These are phyloP conservation scores for Vigna hirtella DNA, from an alignment of 306 rosid genomes.

Conservation along the genomic window DNA sequence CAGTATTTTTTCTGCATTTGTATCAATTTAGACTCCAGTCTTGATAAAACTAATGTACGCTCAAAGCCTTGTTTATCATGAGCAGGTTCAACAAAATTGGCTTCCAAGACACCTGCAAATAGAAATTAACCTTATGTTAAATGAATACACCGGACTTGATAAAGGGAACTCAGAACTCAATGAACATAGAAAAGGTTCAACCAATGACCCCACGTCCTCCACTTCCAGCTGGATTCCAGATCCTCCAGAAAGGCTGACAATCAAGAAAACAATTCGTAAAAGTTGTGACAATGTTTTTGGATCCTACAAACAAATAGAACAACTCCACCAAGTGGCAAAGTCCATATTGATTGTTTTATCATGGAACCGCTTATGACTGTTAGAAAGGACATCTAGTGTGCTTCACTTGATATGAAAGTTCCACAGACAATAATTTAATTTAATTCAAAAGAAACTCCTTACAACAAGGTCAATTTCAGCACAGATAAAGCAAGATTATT, in stretches of 20 bases:
- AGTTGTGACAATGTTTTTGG: constrained; percentile 20
- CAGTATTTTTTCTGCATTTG: constrained; percentile 93
- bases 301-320: constrained; percentile 21
- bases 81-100: constrained; percentile 98
- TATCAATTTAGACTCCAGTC: constrained; percentile 75
- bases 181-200: constrained; percentile 45
- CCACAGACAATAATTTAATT: constrained; percentile 3
- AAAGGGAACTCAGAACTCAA: constrained; percentile 6
- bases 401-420: background rate
- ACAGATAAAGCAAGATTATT: background rate
- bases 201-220: constrained; percentile 99
- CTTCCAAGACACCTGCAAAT: constrained; percentile 89
- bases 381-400: constrained; percentile 1
- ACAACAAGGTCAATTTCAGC: background rate
- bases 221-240: constrained; percentile 98
- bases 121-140: constrained; percentile 41
- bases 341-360: constrained; percentile 26
- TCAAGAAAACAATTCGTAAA: constrained; percentile 44
- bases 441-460: background rate
- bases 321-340: constrained; percentile 5
- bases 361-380: constrained; percentile 24
- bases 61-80: constrained; percentile 99
- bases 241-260: constrained; percentile 97
- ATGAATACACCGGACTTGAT: constrained; percentile 14
- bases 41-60: constrained; percentile 86